Conservation (phyloP, 257 asterid species). For the Petunia axillaris region DNA sequence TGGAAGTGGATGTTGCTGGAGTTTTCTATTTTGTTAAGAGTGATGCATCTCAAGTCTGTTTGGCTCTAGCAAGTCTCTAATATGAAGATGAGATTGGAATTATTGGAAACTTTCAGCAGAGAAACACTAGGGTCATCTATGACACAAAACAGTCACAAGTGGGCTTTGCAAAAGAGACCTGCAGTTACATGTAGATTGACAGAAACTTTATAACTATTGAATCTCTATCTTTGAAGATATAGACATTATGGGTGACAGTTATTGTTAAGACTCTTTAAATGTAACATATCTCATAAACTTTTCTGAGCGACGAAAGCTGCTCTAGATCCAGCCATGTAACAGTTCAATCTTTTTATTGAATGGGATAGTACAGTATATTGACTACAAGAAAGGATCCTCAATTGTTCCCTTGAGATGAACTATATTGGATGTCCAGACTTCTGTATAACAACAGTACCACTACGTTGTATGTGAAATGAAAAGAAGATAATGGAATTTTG, state of each 20-base stretch:
- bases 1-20: conserved; percentile 70
- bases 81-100: conserved; percentile 76
- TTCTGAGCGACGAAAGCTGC: not conserved
- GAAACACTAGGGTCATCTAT: conserved; percentile 73
- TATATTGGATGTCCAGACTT: not conserved
- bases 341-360: not conserved
- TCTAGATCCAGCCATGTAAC: not conserved
- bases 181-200: conserved; percentile 52
- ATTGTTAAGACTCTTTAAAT: conserved; percentile 10
- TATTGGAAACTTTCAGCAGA: conserved; percentile 91
- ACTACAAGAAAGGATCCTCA: not conserved
- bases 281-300: conserved; percentile 21
- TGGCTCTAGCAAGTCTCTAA: conserved; percentile 81
- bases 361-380: conserved; percentile 14
- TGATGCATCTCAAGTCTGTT: conserved; percentile 87
- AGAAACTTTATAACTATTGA: not conserved
- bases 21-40: conserved; percentile 64
- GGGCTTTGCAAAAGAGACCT: conserved; percentile 85
- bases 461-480: conserved; percentile 34
- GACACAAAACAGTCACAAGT: conserved; percentile 62
- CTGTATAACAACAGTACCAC: conserved; percentile 17
- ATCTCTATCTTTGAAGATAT: not conserved
- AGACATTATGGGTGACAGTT: conserved; percentile 13
- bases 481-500: conserved; percentile 33
- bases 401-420: conserved; percentile 7